phyloP scores from a whole-genome alignment of 2,329 filamentous ascomycete genomes.

The Aspergillus fructus region DNA sequence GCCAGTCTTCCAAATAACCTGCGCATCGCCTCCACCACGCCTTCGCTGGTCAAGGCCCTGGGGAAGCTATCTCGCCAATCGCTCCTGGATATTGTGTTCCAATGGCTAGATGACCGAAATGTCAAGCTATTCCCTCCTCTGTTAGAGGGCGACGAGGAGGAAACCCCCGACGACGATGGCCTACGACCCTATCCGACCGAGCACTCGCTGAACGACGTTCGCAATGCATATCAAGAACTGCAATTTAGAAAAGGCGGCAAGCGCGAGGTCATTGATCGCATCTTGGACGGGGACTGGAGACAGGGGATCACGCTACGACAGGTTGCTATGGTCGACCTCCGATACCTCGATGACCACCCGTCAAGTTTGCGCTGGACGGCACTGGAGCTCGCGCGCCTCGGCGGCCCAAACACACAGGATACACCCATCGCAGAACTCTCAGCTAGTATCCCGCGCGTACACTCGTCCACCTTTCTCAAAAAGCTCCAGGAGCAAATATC shows the following conservation, averaged over 20 bases:
- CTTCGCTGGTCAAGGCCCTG: conserved; percentile 65
- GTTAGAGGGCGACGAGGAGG: conserved; percentile 51
- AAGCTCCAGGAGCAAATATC: conserved; percentile 73
- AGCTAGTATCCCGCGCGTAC: conserved; percentile 64
- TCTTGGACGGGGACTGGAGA: conserved; percentile 58
- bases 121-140: conserved; percentile 60
- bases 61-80: conserved; percentile 69
- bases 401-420: conserved; percentile 20
- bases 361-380: conserved; percentile 54
- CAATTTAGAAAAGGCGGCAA: conserved; percentile 55
- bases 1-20: conserved; percentile 70
- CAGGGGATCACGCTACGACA: conserved; percentile 56
- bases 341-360: conserved; percentile 54
- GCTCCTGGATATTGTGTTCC: conserved; percentile 68
- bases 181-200: conserved; percentile 70
- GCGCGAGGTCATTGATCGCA: conserved; percentile 55
- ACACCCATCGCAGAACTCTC: conserved; percentile 31
- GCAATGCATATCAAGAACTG: conserved; percentile 62
- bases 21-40: conserved; percentile 65
- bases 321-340: conserved; percentile 55
- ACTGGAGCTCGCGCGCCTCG: conserved; percentile 43
- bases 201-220: conserved; percentile 64
- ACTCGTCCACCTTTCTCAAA: conserved; percentile 75
- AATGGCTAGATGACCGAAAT: conserved; percentile 73
- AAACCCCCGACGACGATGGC: conserved; percentile 57